Evolutionary conservation across 2,329 filamentous ascomycete genomes (phyloP), one percentile per base, ranked within the genome.

Genomic region (Albophoma yamanashiensis): DNA sequence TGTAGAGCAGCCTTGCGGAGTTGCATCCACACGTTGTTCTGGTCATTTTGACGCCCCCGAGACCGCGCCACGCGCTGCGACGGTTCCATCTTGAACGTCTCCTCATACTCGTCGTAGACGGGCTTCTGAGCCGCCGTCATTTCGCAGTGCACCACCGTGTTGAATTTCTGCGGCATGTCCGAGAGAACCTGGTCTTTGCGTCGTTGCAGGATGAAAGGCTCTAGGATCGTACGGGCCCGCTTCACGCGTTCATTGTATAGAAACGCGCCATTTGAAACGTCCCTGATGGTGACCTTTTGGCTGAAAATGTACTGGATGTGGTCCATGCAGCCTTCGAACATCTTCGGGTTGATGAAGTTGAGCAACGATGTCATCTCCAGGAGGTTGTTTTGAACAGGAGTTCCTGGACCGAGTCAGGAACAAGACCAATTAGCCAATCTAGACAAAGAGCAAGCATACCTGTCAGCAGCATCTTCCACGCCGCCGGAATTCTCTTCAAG

Each of bases 1-100:
- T 99, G 94, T 52, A 97, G 91, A 0, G 94, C 90, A 3, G 93
- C 91, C 71, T 97, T 93, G 53, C 93, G 89, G 22, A 97, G 83
- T 71, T 92, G 91, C 82, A 97, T 94, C 78, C 96, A 88, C 34
- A 89, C 82, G 66, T 92, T 89, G 64, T 86, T 85, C 66, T 81
- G 77, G 60, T 85, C 82, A 58, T 80, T 82, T 53, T 76, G 73
- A 8, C 78, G 75, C 0, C 75, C 77, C 11, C 69, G 67, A n/a
- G 74, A 77, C 66, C 81, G 83, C 40, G n/a, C 77, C 79, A 56
- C 74, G 76, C 57, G 78, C 58, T 81, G 65, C 65, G 81, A 82
- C 62, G 84, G 81, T 61, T 83, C 82, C 34, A 86, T 76, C 22
- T 86, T 82, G 65, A 92, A 85, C 58, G 89, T 82, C 57, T 83